phyloP scores from a whole-genome alignment of 108 stramenopile genomes.

The Cyclotella choctawhatcheeana region DNA sequence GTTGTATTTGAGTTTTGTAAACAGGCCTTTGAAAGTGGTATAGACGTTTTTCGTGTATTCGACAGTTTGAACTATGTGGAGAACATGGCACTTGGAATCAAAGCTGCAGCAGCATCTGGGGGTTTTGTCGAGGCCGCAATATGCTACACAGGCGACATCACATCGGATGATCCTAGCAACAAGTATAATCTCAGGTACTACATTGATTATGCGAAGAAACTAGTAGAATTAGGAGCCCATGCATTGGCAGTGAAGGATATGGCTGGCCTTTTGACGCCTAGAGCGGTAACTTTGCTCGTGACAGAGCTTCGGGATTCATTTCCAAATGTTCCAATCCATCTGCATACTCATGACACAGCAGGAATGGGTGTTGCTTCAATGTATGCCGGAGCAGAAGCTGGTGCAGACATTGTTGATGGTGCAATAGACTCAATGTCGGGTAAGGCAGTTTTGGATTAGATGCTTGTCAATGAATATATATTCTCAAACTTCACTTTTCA shows the following conservation, averaged over 20 bases:
- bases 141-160: constrained; percentile 87
- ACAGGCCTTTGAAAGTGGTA: constrained; percentile 69
- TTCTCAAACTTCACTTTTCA: too few relatives aligned
- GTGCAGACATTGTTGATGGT: constrained; percentile 83
- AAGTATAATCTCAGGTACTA: constrained; percentile 86
- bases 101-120: constrained; percentile 75
- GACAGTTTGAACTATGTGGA: constrained; percentile 84
- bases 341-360: constrained; percentile 88
- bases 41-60: constrained; percentile 90
- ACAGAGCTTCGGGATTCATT: constrained; percentile 63
- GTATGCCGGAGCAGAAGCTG: constrained; percentile 72
- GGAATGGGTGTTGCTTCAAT: constrained; percentile 82
- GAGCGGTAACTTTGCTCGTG: constrained; percentile 70
- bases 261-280: constrained; percentile 86
- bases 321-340: constrained; percentile 85
- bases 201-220: constrained; percentile 63
- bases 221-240: constrained; percentile 72
- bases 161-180: constrained; percentile 44
- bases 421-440: constrained; percentile 82
- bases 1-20: constrained; percentile 84
- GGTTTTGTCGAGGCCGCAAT: constrained; percentile 82
- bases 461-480: too few relatives aligned
- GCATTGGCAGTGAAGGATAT: constrained; percentile 89
- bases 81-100: constrained; percentile 85
- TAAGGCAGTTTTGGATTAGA: neutral